A percentile compares a stretch with the other conserved stretches of the same genome.
These are phyloP conservation scores for Penicillium sp. DNA, from an alignment of 2,329 filamentous ascomycete genomes.

Conservation along the genomic window DNA sequence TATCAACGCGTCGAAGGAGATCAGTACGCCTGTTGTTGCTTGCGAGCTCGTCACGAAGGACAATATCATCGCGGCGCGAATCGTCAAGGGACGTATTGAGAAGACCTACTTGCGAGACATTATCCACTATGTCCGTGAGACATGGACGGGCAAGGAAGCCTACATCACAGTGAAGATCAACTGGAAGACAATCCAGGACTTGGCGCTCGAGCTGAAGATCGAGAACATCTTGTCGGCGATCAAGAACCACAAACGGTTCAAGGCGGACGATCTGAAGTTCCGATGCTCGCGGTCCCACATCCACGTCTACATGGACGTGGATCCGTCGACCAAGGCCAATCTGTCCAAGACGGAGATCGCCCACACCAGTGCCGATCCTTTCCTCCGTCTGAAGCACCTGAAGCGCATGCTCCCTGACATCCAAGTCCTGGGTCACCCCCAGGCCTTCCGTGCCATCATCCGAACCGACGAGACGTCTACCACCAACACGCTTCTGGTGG, in stretches of 20 bases:
- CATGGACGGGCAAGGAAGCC: constrained; percentile 66
- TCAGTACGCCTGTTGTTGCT: constrained; percentile 87
- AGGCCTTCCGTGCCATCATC: constrained; percentile 78
- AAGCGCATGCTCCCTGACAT: constrained; percentile 72
- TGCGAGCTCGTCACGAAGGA: constrained; percentile 71
- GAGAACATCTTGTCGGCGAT: constrained; percentile 70
- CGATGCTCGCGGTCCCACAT: constrained; percentile 48
- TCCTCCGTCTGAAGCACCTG: constrained; percentile 66
- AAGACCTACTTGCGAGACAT: constrained; percentile 84
- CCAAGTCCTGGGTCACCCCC: constrained; percentile 81
- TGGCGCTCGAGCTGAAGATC: constrained; percentile 79
- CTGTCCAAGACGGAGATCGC: constrained; percentile 38
- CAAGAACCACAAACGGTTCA: constrained; percentile 68
- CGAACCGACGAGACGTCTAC: constrained; percentile 64
- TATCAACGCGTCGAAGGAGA: constrained; percentile 90
- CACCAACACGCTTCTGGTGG: constrained; percentile 68
- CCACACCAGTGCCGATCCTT: constrained; percentile 38
- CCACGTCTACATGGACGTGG: constrained; percentile 58
- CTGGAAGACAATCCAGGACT: constrained; percentile 63
- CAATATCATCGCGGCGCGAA: constrained; percentile 68
- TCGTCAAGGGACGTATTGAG: constrained; percentile 88
- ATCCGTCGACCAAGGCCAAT: constrained; percentile 26
- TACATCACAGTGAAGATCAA: constrained; percentile 80
- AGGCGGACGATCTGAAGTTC: constrained; percentile 56
- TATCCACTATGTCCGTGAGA: constrained; percentile 72